phyloP scores from a whole-genome alignment of 257 asterid genomes.

The Nicotiana otophora region DNA sequence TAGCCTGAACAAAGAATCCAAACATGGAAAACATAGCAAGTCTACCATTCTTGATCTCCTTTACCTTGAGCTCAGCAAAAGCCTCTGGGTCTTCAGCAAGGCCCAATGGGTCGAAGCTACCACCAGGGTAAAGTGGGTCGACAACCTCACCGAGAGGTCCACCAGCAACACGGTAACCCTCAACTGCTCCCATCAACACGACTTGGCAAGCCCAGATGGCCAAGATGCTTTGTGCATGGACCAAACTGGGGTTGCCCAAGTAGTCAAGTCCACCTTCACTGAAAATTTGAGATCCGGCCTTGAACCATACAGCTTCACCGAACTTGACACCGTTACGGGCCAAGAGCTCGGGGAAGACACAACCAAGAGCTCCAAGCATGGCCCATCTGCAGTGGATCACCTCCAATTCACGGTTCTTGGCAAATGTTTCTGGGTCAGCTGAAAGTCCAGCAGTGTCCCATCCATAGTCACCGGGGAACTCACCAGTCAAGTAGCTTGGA shows the following conservation, averaged over 20 bases:
- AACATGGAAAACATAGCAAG: slow-evolving; percentile 53
- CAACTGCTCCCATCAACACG: slow-evolving; percentile 42
- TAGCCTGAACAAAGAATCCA: slow-evolving; percentile 49
- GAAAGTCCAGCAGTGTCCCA: slow-evolving; percentile 55
- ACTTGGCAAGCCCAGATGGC: slow-evolving; percentile 44
- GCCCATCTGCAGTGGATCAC: slow-evolving; percentile 42
- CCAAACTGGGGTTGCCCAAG: slow-evolving; percentile 39
- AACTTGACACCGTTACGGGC: slow-evolving; percentile 39
- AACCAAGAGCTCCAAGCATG: slow-evolving; percentile 45
- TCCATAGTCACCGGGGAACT: slow-evolving; percentile 51
- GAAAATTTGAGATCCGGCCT: slow-evolving; percentile 36
- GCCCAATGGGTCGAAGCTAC: slow-evolving; percentile 54
- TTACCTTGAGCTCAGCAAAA: slow-evolving; percentile 50
- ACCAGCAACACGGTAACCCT: slow-evolving; percentile 39
- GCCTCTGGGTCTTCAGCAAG: slow-evolving; percentile 58
- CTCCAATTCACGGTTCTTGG: slow-evolving; percentile 38
- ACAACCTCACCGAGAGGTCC: slow-evolving; percentile 42
- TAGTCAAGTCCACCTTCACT: slow-evolving; percentile 39
- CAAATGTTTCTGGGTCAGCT: slow-evolving; percentile 38
- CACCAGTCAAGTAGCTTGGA: slow-evolving; percentile 41
- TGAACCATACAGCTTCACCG: slow-evolving; percentile 43
- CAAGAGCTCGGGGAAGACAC: slow-evolving; percentile 44
- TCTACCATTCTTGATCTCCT: slow-evolving; percentile 50
- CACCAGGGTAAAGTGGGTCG: slow-evolving; percentile 49
- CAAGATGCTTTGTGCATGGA: slow-evolving; percentile 38